A percentile compares a stretch with the other conserved stretches of the same genome.
phyloP scores from a whole-genome alignment of 192 early-diverging fungal genomes.

The Gryganskiella cystojenkinii region DNA sequence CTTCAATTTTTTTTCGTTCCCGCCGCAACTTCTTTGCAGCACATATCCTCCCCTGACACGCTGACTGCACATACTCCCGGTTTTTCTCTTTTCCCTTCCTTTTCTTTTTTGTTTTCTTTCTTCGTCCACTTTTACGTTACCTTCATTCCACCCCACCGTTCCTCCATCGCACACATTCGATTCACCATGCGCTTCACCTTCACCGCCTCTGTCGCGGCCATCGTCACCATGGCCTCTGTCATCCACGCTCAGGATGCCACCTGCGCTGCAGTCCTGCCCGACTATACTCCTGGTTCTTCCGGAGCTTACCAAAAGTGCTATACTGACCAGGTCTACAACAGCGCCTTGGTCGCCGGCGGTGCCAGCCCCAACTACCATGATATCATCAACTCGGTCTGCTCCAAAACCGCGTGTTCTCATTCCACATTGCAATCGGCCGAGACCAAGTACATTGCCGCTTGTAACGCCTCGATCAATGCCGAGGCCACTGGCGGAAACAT shows the following conservation, averaged over 20 bases:
- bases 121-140: neutral
- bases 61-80: neutral
- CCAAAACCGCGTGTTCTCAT: constrained; percentile 21
- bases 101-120: neutral
- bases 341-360: constrained; percentile 14
- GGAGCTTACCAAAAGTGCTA: constrained; percentile 42
- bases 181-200: constrained; percentile 33
- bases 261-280: constrained; percentile 31
- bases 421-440: constrained; percentile 14
- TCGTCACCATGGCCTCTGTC: constrained; percentile 25
- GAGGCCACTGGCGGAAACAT: constrained; percentile 29
- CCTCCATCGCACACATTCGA: neutral
- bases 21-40: neutral
- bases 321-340: constrained; percentile 40
- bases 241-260: constrained; percentile 31
- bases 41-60: neutral
- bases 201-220: constrained; percentile 14
- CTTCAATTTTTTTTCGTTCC: neutral
- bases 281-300: constrained; percentile 6
- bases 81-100: neutral
- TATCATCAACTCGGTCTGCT: constrained; percentile 31
- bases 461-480: constrained; percentile 26
- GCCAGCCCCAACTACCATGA: constrained; percentile 24
- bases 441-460: constrained; percentile 41
- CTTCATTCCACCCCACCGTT: neutral